These are phyloP conservation scores for Massospora cicadina DNA, from an alignment of 371 early-diverging fungal species.

Conservation along the genomic window DNA sequence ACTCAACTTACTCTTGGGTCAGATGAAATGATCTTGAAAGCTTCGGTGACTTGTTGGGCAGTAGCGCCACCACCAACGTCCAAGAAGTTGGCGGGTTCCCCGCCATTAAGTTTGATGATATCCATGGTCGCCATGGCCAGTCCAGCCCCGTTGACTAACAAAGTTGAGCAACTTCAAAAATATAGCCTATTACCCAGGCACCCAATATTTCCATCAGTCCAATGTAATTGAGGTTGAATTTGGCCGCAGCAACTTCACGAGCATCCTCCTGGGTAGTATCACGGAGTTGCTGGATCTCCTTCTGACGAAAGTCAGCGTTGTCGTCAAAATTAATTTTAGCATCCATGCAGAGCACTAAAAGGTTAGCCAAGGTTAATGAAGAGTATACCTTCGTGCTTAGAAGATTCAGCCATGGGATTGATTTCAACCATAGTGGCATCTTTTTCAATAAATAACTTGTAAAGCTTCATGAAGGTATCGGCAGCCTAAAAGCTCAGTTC, in stretches of 20 bases:
- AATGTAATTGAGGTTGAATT: conserved; percentile 96
- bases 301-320: conserved; percentile 95
- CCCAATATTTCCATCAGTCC: conserved; percentile 83
- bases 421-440: conserved; percentile 96
- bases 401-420: conserved; percentile 90
- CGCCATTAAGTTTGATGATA: conserved; percentile 95
- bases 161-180: neutral
- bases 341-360: conserved; percentile 63
- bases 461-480: conserved; percentile 77
- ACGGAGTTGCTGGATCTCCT: conserved; percentile 70
- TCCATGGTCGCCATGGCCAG: conserved; percentile 99
- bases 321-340: conserved; percentile 96
- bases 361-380: neutral
- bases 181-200: conserved; percentile 27
- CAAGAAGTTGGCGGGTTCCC: conserved; percentile 98
- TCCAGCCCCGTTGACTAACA: conserved; percentile 90
- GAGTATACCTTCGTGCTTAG: conserved; percentile 54
- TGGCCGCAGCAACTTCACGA: conserved; percentile 92
- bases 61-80: conserved; percentile 97
- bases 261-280: conserved; percentile 92
- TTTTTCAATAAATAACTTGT: conserved; percentile 88
- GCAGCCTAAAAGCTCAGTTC: conserved; percentile 37
- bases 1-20: conserved; percentile 48
- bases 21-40: conserved; percentile 94
- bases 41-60: conserved; percentile 89